A percentile compares a stretch with the other conserved stretches of the same genome.
Evolutionary conservation across 805 yeast species (phyloP).

Genomic region (Saturnispora galanensis): DNA sequence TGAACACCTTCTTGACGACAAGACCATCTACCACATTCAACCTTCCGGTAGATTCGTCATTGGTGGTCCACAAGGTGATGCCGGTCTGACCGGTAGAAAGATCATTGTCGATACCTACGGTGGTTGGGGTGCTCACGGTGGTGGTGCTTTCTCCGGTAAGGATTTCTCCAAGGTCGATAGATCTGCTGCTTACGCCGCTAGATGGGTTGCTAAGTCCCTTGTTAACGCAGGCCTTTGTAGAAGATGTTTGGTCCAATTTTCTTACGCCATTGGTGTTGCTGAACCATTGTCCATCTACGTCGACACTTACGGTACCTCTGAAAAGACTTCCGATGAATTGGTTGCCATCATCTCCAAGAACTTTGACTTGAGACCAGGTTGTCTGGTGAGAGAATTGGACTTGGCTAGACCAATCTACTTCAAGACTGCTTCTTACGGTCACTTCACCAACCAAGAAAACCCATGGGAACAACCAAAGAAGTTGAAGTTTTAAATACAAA

Average conservation of each 20-base stretch:
- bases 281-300: constrained; percentile 97
- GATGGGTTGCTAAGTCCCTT: constrained; percentile 99
- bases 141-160: constrained; percentile 99
- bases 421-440: constrained; percentile 99
- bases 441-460: constrained; percentile 97
- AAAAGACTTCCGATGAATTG: constrained; percentile 79
- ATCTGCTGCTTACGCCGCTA: constrained; percentile 99
- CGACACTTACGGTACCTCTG: constrained; percentile 97
- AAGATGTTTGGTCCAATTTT: constrained; percentile 96
- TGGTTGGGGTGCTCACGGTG: constrained; percentile 99
- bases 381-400: constrained; percentile 89
- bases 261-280: constrained; percentile 99
- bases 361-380: constrained; percentile 99
- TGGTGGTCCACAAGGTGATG: constrained; percentile 99
- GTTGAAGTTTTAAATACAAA: constrained; percentile 41
- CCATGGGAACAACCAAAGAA: constrained; percentile 97
- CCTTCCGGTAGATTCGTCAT: constrained; percentile 99
- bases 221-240: constrained; percentile 91
- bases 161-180: constrained; percentile 99
- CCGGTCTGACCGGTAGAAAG: constrained; percentile 99
- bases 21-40: constrained; percentile 95
- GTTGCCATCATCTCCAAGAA: constrained; percentile 86
- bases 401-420: constrained; percentile 98
- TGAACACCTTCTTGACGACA: constrained; percentile 79
- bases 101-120: constrained; percentile 99